Base-by-base conservation (phyloP, 1,139 yeast species). In the Taphrina flavorubra region DNA sequence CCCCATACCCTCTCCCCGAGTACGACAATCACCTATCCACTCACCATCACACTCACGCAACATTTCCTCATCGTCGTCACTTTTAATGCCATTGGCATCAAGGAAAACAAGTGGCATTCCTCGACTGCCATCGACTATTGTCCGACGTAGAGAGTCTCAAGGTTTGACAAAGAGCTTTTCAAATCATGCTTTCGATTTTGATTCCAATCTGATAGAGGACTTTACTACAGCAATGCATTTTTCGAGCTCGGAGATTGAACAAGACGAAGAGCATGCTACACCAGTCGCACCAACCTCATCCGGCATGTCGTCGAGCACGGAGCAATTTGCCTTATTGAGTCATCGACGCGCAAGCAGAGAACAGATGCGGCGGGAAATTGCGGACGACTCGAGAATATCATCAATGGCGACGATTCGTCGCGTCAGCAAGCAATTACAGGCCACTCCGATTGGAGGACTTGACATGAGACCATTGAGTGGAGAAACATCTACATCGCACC, bases 121-220 rank as follows among this genome's bases (percentile, higher is more conserved):
- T 4, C 60, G 67, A 7, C 44, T 63, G n/a, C 67, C 67, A 7
- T 55, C 67, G 1, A 53, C 55, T 4, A 39, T 63, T 8, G 60
- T 55, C 3, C 20, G 34, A 14, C 60, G 67, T 7, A 55, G 61
- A 16, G 56, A 63, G 20, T 47, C 58, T n/a, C 47, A 47, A 25
- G 51, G 55, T 6, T 36, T 63, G 34, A 31, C 55, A 34, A 63
- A 55, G 44, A 56, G 59, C 42, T 55, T 55, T 31, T 63, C 67
- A 3, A 49, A 57, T n/a, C 61, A 53, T 20, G 11, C 53, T 13
- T 63, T 63, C 46, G 46, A 55, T 44, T 63, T 63, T 20, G 67
- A 63, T 36, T 36, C 40, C 5, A 51, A 36, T 13, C 37, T 36
- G 49, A 49, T 25, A 25, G 56, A 34, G 11, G 65, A 60, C 39